Evolutionary conservation across 1,284 basidiomycete genomes (phyloP).

Genomic region (Baeospora myosura): DNA sequence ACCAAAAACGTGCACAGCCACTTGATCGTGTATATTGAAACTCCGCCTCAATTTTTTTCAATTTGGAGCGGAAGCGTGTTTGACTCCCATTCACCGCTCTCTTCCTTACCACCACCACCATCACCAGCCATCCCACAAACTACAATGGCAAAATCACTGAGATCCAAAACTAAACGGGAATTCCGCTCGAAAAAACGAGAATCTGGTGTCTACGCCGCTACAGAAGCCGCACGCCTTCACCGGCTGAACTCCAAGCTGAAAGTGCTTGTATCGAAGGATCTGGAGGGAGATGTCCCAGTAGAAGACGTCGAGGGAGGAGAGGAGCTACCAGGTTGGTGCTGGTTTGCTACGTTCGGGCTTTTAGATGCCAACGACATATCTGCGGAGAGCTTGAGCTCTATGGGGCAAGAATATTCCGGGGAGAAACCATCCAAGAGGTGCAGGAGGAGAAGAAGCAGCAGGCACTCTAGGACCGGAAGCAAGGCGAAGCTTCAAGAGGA

Average conservation of each 20-base stretch:
- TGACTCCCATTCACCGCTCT: no score
- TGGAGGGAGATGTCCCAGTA: no score
- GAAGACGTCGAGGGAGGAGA: constrained; percentile 30
- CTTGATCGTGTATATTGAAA: no score
- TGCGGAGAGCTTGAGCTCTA: constrained; percentile 33
- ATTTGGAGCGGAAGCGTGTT: no score
- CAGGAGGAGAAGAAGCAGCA: constrained; percentile 6
- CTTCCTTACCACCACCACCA: constrained; percentile 14
- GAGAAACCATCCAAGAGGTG: constrained; percentile 7
- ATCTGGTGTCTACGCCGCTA: constrained; percentile 76
- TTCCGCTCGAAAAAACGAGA: constrained; percentile 83
- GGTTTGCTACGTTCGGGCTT: constrained; percentile 49
- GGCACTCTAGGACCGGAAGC: no score
- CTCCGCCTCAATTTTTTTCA: no score
- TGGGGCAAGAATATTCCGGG: constrained; percentile 14
- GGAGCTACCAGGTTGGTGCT: constrained; percentile 58
- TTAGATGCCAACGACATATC: constrained; percentile 51
- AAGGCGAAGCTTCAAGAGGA: constrained; percentile 10
- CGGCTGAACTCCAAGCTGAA: constrained; percentile 70
- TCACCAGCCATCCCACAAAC: constrained; percentile 5
- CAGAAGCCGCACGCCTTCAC: constrained; percentile 77
- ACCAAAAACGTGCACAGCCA: no score
- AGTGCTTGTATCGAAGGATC: constrained; percentile 35
- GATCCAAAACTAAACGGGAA: constrained; percentile 83
- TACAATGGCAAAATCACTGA: constrained; percentile 86